Percentiles rank a stretch among this genome's conserved stretches.
Conservation (phyloP, 202 grass and related monocot species). For the Hordeum pubiflorum region DNA sequence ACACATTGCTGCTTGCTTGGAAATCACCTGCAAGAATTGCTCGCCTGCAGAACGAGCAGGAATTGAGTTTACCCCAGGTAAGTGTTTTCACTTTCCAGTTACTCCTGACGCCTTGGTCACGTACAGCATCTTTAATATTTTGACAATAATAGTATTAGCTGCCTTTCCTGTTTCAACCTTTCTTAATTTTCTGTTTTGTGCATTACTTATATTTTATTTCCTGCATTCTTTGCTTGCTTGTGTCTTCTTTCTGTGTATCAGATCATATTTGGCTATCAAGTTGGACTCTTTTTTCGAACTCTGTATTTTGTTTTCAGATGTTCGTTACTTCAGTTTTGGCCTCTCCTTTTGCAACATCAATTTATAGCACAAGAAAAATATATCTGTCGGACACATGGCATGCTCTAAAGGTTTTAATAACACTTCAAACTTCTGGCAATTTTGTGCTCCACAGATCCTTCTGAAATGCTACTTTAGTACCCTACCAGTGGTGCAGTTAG, state of each 20-base stretch:
- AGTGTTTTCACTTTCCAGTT: slow-evolving; percentile 7
- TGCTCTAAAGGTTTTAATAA: not conserved
- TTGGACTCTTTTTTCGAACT: not conserved
- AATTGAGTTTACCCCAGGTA: slow-evolving; percentile 87
- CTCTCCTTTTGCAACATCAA: not conserved
- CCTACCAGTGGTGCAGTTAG: not conserved
- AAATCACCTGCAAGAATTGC: slow-evolving; percentile 85
- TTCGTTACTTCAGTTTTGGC: not conserved
- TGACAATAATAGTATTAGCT: not conserved
- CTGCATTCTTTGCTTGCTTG: not conserved
- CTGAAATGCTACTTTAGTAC: not conserved
- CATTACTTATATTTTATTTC: not conserved
- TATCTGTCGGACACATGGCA: not conserved
- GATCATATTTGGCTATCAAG: not conserved
- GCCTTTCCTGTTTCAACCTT: not conserved
- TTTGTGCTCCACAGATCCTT: not conserved
- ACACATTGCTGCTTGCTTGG: slow-evolving; percentile 83
- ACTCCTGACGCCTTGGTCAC: not conserved
- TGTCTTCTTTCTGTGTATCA: not conserved
- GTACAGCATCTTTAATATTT: not conserved
- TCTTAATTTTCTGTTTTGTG: not conserved
- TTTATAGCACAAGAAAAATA: not conserved
- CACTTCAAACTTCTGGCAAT: not conserved
- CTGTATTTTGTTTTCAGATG: not conserved
- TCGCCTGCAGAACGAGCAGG: slow-evolving; percentile 86